These are phyloP conservation scores for Pichia heedii DNA, from an alignment of 805 yeast species.

Conservation along the genomic window DNA sequence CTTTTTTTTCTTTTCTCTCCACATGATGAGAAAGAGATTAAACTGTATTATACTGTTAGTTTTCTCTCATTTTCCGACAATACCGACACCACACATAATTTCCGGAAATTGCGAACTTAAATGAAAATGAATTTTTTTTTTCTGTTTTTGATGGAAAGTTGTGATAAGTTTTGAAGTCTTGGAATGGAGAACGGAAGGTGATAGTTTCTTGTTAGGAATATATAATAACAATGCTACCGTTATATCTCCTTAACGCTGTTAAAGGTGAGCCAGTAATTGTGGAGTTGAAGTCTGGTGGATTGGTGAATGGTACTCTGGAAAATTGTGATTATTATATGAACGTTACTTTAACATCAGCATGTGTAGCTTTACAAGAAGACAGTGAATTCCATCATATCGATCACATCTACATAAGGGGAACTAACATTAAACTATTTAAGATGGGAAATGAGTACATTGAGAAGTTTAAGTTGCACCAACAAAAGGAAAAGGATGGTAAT, in stretches of 20 bases:
- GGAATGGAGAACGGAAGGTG: too few species aligned
- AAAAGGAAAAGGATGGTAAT: conserved; percentile 28
- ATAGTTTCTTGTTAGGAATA: background rate
- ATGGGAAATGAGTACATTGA: conserved; percentile 72
- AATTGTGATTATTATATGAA: conserved; percentile 97
- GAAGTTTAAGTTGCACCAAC: conserved; percentile 56
- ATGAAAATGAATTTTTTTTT: too few species aligned
- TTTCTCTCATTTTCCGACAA: too few species aligned
- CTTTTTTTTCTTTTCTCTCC: too few species aligned
- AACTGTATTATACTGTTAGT: too few species aligned
- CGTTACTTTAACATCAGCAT: conserved; percentile 68
- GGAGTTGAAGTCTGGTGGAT: conserved; percentile 87
- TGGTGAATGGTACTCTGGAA: conserved; percentile 71
- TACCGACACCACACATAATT: too few species aligned
- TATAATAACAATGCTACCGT: conserved; percentile 57
- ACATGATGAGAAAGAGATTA: too few species aligned
- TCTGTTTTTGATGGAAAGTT: too few species aligned
- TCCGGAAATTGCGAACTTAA: too few species aligned
- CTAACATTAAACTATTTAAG: conserved; percentile 69
- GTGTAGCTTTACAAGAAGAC: conserved; percentile 55
- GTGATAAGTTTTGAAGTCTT: too few species aligned
- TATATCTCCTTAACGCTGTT: conserved; percentile 82
- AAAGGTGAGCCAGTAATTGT: conserved; percentile 81
- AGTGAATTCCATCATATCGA: conserved; percentile 53
- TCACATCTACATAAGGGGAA: conserved; percentile 79